A percentile compares a stretch with the other conserved stretches of the same genome.
Evolutionary conservation across 2,329 filamentous ascomycete species (phyloP).

Genomic region (Coniochaeta pulveracea): DNA sequence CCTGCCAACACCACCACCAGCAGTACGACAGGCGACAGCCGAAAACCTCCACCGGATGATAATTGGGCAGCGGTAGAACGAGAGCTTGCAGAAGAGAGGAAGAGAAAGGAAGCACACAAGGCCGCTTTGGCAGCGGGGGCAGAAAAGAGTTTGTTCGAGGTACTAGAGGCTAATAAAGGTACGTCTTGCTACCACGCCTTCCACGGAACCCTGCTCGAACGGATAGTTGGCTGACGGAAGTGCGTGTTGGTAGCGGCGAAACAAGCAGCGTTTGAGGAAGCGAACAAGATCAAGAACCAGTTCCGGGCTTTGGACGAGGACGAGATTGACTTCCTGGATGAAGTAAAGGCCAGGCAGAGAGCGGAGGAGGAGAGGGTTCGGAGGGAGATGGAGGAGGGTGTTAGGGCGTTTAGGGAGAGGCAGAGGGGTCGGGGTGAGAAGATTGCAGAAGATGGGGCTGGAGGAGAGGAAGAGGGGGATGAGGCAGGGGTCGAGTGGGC

Average conservation of each 20-base stretch:
- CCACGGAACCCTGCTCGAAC: not conserved
- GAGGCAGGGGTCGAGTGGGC: slow-evolving; percentile 19
- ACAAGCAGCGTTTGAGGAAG: slow-evolving; percentile 72
- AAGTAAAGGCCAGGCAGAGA: slow-evolving; percentile 36
- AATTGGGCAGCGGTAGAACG: slow-evolving; percentile 57
- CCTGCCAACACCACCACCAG: slow-evolving; percentile 1
- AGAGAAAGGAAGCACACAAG: slow-evolving; percentile 38
- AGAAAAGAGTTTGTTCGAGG: slow-evolving; percentile 59
- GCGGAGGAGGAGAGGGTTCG: slow-evolving; percentile 42
- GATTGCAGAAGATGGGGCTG: slow-evolving; percentile 10
- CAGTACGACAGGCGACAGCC: not conserved
- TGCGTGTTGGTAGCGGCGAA: slow-evolving; percentile 68
- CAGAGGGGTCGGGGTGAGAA: slow-evolving; percentile 22
- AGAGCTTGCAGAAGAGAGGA: slow-evolving; percentile 51
- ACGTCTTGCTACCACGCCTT: slow-evolving; percentile 6
- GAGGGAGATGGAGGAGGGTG: slow-evolving; percentile 44
- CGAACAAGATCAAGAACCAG: slow-evolving; percentile 60
- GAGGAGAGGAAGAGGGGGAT: slow-evolving; percentile 15
- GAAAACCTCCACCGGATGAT: slow-evolving; percentile 10
- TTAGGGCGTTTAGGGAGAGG: slow-evolving; percentile 42
- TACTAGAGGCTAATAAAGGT: slow-evolving; percentile 77
- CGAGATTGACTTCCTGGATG: slow-evolving; percentile 64
- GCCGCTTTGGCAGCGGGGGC: slow-evolving; percentile 26
- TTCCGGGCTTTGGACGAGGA: slow-evolving; percentile 69
- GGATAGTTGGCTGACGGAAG: not conserved